These are phyloP conservation scores for Coccinonectria pachysandricola DNA, from an alignment of 2,329 filamentous ascomycete species.

Conservation along the genomic window DNA sequence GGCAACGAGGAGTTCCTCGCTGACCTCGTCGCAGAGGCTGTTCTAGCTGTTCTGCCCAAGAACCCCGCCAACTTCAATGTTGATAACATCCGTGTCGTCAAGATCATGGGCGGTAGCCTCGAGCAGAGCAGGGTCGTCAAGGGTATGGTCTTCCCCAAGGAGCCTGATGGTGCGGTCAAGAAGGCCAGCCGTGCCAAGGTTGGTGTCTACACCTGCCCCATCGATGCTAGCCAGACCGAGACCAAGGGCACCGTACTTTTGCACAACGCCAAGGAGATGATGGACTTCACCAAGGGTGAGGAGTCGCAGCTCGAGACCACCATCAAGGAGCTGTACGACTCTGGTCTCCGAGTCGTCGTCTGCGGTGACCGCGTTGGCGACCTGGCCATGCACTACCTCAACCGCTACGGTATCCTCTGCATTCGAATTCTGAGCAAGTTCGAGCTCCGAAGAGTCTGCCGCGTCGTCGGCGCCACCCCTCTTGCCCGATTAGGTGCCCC, in stretches of 20 bases:
- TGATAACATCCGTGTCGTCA: constrained; percentile 96
- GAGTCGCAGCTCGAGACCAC: constrained; percentile 80
- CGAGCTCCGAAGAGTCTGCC: constrained; percentile 86
- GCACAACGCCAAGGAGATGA: constrained; percentile 97
- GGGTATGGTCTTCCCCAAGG: constrained; percentile 96
- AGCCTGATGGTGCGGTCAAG: constrained; percentile 87
- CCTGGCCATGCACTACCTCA: constrained; percentile 92
- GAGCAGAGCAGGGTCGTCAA: constrained; percentile 91
- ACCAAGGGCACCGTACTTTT: constrained; percentile 96
- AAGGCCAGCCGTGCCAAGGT: constrained; percentile 91
- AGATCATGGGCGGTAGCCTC: constrained; percentile 96
- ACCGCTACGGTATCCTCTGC: constrained; percentile 89
- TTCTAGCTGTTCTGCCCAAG: constrained; percentile 85
- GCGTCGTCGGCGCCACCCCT: constrained; percentile 93
- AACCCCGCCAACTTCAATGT: constrained; percentile 96
- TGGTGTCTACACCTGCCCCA: constrained; percentile 89
- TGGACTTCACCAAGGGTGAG: constrained; percentile 96
- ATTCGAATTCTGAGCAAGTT: constrained; percentile 98
- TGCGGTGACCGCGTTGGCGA: constrained; percentile 92
- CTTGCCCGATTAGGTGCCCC: constrained; percentile 89
- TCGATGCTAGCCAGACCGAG: constrained; percentile 93
- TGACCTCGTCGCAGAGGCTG: constrained; percentile 73
- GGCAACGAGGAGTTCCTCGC: constrained; percentile 86
- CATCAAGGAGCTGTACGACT: constrained; percentile 94
- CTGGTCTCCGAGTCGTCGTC: constrained; percentile 81